phyloP scores from a whole-genome alignment of 306 rosid genomes.

The Rosa chinensis region DNA sequence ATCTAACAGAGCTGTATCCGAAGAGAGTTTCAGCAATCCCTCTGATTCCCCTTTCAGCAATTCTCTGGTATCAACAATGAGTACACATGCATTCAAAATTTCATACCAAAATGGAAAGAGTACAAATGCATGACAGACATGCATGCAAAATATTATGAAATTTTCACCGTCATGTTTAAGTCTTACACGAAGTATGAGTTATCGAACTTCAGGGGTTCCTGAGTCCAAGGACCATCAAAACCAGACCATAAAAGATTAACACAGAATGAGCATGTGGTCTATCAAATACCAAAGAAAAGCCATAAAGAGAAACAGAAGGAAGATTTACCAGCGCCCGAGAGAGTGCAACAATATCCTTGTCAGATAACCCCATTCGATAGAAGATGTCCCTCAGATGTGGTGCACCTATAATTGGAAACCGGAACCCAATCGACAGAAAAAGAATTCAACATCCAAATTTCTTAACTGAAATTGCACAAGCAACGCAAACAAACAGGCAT shows the following conservation, averaged over 20 bases:
- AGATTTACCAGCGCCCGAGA: constrained; percentile 81
- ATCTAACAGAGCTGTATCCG: constrained; percentile 71
- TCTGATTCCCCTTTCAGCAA: constrained; percentile 54
- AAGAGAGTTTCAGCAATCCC: constrained; percentile 70
- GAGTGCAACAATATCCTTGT: constrained; percentile 85
- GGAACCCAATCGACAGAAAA: constrained; percentile 12
- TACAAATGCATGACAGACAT: not conserved
- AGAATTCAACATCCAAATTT: not conserved
- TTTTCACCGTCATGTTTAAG: constrained; percentile 16
- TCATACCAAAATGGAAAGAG: not conserved
- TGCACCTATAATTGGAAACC: constrained; percentile 57
- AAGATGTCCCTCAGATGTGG: constrained; percentile 73
- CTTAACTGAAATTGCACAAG: not conserved
- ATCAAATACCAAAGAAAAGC: constrained; percentile 11
- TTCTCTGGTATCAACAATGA: constrained; percentile 52
- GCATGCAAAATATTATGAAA: not conserved
- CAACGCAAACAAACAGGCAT: not conserved
- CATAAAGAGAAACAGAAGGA: constrained; percentile 24
- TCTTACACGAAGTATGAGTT: constrained; percentile 81
- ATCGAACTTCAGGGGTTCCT: constrained; percentile 85
- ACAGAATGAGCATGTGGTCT: constrained; percentile 4
- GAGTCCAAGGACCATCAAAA: constrained; percentile 91
- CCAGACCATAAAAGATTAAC: constrained; percentile 46
- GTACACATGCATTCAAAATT: not conserved
- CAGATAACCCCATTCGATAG: constrained; percentile 79